Conservation (phyloP, 108 stramenopile species). For the Fragilaria radians region DNA sequence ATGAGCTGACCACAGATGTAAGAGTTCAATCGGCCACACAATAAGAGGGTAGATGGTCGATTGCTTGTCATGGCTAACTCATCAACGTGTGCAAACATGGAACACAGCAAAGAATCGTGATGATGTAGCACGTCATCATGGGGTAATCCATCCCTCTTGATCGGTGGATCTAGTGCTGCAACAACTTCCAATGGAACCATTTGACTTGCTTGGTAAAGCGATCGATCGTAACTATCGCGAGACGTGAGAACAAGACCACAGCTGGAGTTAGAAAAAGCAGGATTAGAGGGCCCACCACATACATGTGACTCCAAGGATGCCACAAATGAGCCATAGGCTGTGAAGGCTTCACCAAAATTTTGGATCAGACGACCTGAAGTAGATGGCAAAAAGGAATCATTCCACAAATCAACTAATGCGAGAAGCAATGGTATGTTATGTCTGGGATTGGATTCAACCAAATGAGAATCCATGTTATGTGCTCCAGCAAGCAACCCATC, state of each 20-base stretch:
- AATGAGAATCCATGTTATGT: conserved; percentile 75
- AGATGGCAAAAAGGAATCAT: conserved; percentile 44
- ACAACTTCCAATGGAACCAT: conserved; percentile 38
- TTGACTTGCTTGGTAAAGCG: conserved; percentile 28
- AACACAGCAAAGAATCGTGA: conserved; percentile 62
- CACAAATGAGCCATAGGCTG: conserved; percentile 56
- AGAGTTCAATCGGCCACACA: conserved; percentile 66
- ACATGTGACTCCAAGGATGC: conserved; percentile 55
- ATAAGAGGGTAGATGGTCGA: conserved; percentile 59
- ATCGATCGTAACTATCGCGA: conserved; percentile 35
- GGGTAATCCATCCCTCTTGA: conserved; percentile 7
- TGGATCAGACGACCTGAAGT: conserved; percentile 50
- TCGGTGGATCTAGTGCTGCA: conserved; percentile 27
- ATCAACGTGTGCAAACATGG: conserved; percentile 74
- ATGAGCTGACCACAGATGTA: conserved; percentile 80
- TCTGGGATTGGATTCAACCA: conserved; percentile 78
- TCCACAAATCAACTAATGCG: conserved; percentile 77
- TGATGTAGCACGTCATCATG: conserved; percentile 19
- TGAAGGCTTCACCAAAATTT: conserved; percentile 46
- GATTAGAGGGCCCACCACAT: conserved; percentile 15
- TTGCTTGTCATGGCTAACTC: conserved; percentile 69
- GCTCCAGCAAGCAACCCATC: conserved; percentile 53
- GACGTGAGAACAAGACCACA: conserved; percentile 21
- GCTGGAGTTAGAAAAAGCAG: background rate
- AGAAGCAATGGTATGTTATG: conserved; percentile 75